phyloP scores from a whole-genome alignment of 2,329 filamentous ascomycete species.

The Penicillium aurantiogriseum region DNA sequence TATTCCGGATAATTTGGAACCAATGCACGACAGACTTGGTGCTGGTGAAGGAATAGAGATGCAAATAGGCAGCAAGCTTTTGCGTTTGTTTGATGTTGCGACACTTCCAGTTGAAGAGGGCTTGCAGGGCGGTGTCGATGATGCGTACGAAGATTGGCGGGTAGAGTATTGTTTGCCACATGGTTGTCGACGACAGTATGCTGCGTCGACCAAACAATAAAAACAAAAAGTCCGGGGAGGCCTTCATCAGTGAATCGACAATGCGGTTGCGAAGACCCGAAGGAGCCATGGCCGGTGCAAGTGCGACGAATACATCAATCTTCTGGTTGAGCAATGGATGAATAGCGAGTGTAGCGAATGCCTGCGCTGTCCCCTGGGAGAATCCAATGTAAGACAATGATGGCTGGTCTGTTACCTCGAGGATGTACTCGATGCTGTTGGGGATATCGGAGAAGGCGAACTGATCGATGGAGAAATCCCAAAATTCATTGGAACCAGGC shows the following conservation, averaged over 20 bases:
- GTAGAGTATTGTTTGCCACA: slow-evolving; percentile 96
- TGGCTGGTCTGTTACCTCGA: slow-evolving; percentile 75
- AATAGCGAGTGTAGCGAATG: slow-evolving; percentile 88
- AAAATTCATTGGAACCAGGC: slow-evolving; percentile 75
- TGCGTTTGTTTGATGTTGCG: slow-evolving; percentile 81
- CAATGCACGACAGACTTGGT: slow-evolving; percentile 97
- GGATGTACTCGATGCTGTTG: slow-evolving; percentile 87
- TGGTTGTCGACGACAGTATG: slow-evolving; percentile 87
- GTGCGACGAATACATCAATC: slow-evolving; percentile 91
- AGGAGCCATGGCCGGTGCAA: slow-evolving; percentile 95
- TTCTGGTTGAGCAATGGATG: slow-evolving; percentile 90
- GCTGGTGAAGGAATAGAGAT: slow-evolving; percentile 94
- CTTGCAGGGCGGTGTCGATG: slow-evolving; percentile 77
- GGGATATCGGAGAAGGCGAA: slow-evolving; percentile 98
- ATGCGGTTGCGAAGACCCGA: slow-evolving; percentile 85
- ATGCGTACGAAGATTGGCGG: slow-evolving; percentile 86
- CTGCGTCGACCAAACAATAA: slow-evolving; percentile 88
- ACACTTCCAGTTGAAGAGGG: slow-evolving; percentile 87
- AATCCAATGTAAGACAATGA: slow-evolving; percentile 96
- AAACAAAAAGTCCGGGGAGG: slow-evolving; percentile 87
- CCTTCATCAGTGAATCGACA: slow-evolving; percentile 89
- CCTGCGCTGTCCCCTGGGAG: slow-evolving; percentile 94
- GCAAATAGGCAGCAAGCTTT: slow-evolving; percentile 92
- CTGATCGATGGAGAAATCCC: slow-evolving; percentile 98
- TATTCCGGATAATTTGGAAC: slow-evolving; percentile 98